Evolutionary conservation across 257 asterid species (phyloP).

Genomic region (Leptodermis oblonga): DNA sequence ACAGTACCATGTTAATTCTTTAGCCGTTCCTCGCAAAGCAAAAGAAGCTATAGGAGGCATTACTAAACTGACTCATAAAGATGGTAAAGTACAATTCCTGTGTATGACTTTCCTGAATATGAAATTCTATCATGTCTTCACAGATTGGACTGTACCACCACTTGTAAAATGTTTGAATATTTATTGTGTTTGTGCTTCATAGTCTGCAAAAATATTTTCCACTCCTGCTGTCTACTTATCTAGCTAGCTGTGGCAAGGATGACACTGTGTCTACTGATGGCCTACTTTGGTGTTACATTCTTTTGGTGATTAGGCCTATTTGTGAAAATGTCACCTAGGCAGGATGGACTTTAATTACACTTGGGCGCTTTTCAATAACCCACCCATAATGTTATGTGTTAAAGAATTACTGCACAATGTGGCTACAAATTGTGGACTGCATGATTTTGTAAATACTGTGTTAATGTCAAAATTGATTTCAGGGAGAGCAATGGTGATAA

Average conservation of each 20-base stretch:
- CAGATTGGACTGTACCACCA: not conserved
- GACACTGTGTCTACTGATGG: not conserved
- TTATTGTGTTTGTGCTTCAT: not conserved
- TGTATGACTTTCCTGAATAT: not conserved
- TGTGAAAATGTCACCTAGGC: not conserved
- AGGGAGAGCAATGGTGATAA: conserved; percentile 98
- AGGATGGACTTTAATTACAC: not conserved
- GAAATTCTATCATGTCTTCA: not conserved
- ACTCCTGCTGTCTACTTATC: not conserved
- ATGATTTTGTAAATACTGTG: not conserved
- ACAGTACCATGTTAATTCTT: conserved; percentile 92
- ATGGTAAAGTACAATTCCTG: conserved; percentile 42
- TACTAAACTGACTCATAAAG: conserved; percentile 81
- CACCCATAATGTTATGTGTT: not conserved
- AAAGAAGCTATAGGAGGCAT: conserved; percentile 99
- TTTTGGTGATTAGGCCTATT: not conserved
- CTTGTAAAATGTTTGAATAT: too few relatives aligned
- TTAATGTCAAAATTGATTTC: conserved; percentile 13
- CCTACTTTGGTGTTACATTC: not conserved
- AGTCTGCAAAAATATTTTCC: not conserved
- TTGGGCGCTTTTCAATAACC: not conserved
- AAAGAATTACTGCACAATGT: not conserved
- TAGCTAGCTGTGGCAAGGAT: not conserved
- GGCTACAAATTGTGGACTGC: not conserved
- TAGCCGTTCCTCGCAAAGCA: conserved; percentile 98